Evolutionary conservation across 1,139 yeast genomes (phyloP), one percentile per base, ranked within the genome.

Genomic region (Taphrina wiesneri): DNA sequence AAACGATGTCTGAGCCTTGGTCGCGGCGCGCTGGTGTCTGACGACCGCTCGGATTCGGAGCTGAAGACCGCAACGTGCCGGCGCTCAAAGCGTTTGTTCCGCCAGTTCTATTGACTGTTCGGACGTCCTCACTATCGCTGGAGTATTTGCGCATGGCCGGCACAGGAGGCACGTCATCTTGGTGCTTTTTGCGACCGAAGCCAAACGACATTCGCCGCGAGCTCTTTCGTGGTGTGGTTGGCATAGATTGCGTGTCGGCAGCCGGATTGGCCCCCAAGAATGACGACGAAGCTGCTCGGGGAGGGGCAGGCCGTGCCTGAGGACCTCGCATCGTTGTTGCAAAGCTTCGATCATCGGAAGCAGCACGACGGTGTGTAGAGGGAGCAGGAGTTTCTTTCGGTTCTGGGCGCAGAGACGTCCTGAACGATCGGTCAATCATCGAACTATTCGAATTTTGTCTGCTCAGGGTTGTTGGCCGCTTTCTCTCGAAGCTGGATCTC

Each of bases 191-290:
- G 5, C 64, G 45, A 3, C 64, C 64, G 26, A 60, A 60, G 17
- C 51, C 51, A 23, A 60, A 60, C 2, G 64, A 60, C 64, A 60
- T 60, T 36, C 64, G 64, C 28, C 64, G n/a, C 19, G 34, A 32
- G 3, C 57, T 30, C 52, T 36, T 51, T 30, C 47, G 52, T 9
- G 64, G 64, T 52, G 64, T 60, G 17, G 52, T 28, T 5, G 64
- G 64, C 57, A 26, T 43, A 6, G 64, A 49, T 30, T 28, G 47
- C 19, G 57, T 32, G 34, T 46, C 63, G 13, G 21, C 11, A 7
- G 39, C 30, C 34, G 56, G 6, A 13, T 30, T 21, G 21, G 39
- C 28, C 19, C 43, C 11, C 11, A 52, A 21, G 51, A 60, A 47
- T n/a, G 64, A 51, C n/a, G 54, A 32, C 32, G 57, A 49, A 1